Base-by-base conservation (phyloP, 441 rosid species). In the Erodium chrysanthum region DNA sequence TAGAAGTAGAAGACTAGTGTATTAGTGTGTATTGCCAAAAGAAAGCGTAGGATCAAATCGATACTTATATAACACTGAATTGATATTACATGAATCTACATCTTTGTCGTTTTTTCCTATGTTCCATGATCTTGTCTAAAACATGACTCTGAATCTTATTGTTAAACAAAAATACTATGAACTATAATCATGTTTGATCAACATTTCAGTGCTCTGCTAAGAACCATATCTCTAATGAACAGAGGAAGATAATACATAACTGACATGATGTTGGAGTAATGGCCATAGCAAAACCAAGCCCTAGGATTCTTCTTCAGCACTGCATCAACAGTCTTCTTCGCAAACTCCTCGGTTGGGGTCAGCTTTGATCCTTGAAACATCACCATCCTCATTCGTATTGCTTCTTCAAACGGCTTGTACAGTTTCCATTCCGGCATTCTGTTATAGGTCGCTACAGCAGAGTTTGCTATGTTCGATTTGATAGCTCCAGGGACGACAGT, bases 401-500 rank as follows among this genome's bases (percentile, higher is more conserved):
- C 88, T 42, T 74, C 79, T 76, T 84, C 92, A 17, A 73, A 90
- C 73, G 86, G 89, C 77, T 82, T 86, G 79, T 79, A 90, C 66
- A 88, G 75, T 74, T 86, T 86, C 90, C 84, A 84, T 66, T 90
- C 92, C 0, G 96, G 91, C 90, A 90, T 79, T 73, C 61, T 64
- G 64, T 76, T 79, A 82, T 81, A 83, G 79, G 42, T 80, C 0
- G 82, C 75, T 27, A 74, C 4, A n/a, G 92, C 94, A 40, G 90
- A 77, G 68, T 79, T 82, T 54, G 86, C 94, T n/a, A 87, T 78
- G 82, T 93, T 93, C 14, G 97, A 85, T 68, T 70, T 81, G 66
- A 90, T 66, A 21, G 92, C 92, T 75, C 97, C 95, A 0, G 97
- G 97, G 27, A 81, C 91, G 27, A 93, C 91, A 54, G 75, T 84